Conservation (phyloP, 2,329 filamentous ascomycete species). For the Sclerotinia glacialis region DNA sequence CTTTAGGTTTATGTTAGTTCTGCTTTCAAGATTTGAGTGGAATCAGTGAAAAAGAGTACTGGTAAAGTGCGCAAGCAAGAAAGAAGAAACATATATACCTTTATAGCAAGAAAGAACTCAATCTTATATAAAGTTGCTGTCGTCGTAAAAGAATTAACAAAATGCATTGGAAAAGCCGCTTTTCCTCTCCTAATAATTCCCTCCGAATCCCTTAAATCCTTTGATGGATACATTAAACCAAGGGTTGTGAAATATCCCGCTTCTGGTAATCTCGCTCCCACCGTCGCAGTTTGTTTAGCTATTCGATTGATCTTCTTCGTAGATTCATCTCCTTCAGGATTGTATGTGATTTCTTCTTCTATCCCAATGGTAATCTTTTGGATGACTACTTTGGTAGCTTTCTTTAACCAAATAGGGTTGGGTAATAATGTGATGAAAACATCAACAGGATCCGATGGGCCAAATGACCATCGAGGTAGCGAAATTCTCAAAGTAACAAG, state of each 20-base stretch:
- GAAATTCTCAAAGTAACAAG: conserved; percentile 89
- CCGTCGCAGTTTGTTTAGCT: conserved; percentile 75
- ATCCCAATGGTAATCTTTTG: conserved; percentile 91
- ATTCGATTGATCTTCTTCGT: conserved; percentile 85
- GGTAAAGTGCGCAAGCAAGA: neutral
- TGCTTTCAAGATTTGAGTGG: neutral
- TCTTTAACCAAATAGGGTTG: conserved; percentile 86
- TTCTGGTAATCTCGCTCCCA: conserved; percentile 84
- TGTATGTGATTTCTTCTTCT: conserved; percentile 98
- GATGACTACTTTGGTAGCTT: conserved; percentile 88
- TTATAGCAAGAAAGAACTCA: conserved; percentile 92
- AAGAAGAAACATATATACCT: conserved; percentile 55
- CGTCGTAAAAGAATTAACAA: conserved; percentile 87
- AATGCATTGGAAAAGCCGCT: conserved; percentile 83
- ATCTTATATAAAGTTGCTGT: conserved; percentile 95
- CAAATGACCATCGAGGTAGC: conserved; percentile 93
- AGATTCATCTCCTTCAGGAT: conserved; percentile 94
- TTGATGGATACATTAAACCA: conserved; percentile 84
- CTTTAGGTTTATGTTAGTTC: conserved; percentile 47
- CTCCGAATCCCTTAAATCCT: conserved; percentile 81
- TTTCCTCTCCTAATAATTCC: conserved; percentile 84
- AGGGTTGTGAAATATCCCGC: conserved; percentile 91
- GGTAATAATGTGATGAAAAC: conserved; percentile 94
- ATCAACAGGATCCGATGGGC: conserved; percentile 88
- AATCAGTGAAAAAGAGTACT: neutral